Conservation (phyloP, 1,284 basidiomycete genomes). For the Rhodotorula glutinis region DNA sequence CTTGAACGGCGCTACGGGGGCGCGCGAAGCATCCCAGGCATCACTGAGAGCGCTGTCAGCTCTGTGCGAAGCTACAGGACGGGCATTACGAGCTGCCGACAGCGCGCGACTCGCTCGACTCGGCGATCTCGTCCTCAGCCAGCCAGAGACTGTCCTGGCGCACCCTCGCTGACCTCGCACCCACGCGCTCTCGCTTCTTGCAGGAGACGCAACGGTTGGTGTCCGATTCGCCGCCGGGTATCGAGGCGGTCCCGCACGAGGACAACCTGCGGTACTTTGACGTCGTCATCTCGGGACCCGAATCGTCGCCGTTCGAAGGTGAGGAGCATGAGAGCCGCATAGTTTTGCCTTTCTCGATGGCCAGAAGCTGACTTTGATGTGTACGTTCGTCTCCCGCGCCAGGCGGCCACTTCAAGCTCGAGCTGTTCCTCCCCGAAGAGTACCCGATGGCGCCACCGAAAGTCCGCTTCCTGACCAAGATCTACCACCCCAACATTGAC, state of each 20-base stretch:
- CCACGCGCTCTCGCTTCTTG: no score
- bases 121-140: no score
- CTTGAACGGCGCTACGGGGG: no score
- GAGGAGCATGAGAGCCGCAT: constrained; percentile 47
- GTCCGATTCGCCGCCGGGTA: constrained; percentile 93
- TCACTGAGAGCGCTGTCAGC: no score
- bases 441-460: constrained; percentile 99
- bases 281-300: constrained; percentile 91
- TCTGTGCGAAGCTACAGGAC: no score
- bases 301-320: constrained; percentile 92
- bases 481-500: constrained; percentile 99
- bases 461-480: constrained; percentile 97
- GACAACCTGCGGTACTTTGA: constrained; percentile 99
- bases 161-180: no score
- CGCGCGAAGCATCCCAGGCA: no score
- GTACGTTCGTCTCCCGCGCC: neutral
- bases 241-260: constrained; percentile 87
- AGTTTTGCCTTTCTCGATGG: neutral
- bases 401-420: constrained; percentile 92
- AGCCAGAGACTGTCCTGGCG: no score
- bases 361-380: neutral
- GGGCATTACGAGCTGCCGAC: no score
- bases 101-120: no score
- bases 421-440: constrained; percentile 96
- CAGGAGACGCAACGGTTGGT: constrained; percentile 97